These are phyloP conservation scores for Ascochyta fabae DNA, from an alignment of 2,329 filamentous ascomycete genomes.

Conservation along the genomic window DNA sequence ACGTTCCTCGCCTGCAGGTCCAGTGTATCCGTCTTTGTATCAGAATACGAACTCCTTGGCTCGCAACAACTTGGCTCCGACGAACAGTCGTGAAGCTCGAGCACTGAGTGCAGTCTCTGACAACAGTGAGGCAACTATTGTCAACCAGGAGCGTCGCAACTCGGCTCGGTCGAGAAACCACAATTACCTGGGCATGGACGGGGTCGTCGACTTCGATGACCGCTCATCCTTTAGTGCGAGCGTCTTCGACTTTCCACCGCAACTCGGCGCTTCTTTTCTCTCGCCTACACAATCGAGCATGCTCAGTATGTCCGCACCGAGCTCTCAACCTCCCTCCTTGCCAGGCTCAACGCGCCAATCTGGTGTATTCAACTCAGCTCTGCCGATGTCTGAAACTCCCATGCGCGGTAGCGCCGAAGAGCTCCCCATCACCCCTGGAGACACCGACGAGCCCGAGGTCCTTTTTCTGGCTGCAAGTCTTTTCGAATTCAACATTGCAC, in stretches of 20 bases:
- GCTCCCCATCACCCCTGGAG: conserved; percentile 46
- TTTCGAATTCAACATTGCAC: conserved; percentile 97
- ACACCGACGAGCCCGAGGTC: conserved; percentile 69
- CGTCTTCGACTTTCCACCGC: conserved; percentile 35
- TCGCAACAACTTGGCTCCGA: conserved; percentile 26
- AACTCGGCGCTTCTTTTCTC: conserved; percentile 39
- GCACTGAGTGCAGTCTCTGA: conserved; percentile 37
- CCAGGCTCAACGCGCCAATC: conserved; percentile 63
- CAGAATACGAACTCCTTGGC: conserved; percentile 23
- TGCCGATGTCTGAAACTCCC: conserved; percentile 73
- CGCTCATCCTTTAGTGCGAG: conserved; percentile 21
- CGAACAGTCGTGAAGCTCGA: conserved; percentile 31
- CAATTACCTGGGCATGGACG: conserved; percentile 37
- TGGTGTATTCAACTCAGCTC: conserved; percentile 83
- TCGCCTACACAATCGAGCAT: conserved; percentile 26
- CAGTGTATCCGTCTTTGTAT: conserved; percentile 32
- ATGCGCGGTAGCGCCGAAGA: conserved; percentile 32
- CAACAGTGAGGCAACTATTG: conserved; percentile 37
- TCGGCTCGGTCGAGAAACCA: conserved; percentile 28
- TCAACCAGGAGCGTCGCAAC: conserved; percentile 31
- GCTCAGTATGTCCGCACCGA: conserved; percentile 27
- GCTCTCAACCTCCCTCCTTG: conserved; percentile 31
- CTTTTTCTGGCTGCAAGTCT: conserved; percentile 92
- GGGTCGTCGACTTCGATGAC: conserved; percentile 35
- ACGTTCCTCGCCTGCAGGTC: conserved; percentile 36